Base-by-base conservation (phyloP, 2,329 filamentous ascomycete genomes). In the Claviceps monticola region DNA sequence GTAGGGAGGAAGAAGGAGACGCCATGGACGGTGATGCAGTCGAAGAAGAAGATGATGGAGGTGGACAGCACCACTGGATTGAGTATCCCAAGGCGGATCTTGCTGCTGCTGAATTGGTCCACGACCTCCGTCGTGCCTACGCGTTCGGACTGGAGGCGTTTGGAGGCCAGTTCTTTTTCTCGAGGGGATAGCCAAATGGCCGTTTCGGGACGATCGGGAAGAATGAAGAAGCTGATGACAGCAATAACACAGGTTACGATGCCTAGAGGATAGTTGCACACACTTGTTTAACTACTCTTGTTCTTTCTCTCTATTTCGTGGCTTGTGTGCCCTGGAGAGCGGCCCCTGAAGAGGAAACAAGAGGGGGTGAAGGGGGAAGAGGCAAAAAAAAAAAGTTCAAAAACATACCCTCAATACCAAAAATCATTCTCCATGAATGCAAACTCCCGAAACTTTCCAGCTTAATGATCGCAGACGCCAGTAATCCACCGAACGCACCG, bases 11-110 rank as follows among this genome's bases (percentile, higher is more conserved):
- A 88, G 71, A 86, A 86, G 2, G 79, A 79, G 2, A 87, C 71
- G 4, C 83, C 83, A 60, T 86, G 82, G 1, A 87, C 83, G 0
- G 83, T 87, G 61, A 88, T 79, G 64, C 82, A 84, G 70, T 81
- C 71, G 53, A 84, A 72, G 1, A 84, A 65, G 66, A 84, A 83
- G 56, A 83, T 75, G 56, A 79, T 64, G 0, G 78, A 63, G 0
- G 75, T 83, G 0, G 65, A 53, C 3, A 69, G 52, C 2, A 64
- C 65, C 8, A 84, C 73, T 0, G 84, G 84, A 56, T 72, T 81
- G 61, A 80, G 74, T 56, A 86, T 80, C 7, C 83, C 84, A 4
- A 72, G 71, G 42, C 78, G 59, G 0, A 79, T 70, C 66, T 86
- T 87, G 36, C 57, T 63, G 29, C 64, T 82, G 62, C 82, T 78